These are phyloP conservation scores for Fusarium sarcochroum DNA, from an alignment of 2,329 filamentous ascomycete species.

Conservation along the genomic window DNA sequence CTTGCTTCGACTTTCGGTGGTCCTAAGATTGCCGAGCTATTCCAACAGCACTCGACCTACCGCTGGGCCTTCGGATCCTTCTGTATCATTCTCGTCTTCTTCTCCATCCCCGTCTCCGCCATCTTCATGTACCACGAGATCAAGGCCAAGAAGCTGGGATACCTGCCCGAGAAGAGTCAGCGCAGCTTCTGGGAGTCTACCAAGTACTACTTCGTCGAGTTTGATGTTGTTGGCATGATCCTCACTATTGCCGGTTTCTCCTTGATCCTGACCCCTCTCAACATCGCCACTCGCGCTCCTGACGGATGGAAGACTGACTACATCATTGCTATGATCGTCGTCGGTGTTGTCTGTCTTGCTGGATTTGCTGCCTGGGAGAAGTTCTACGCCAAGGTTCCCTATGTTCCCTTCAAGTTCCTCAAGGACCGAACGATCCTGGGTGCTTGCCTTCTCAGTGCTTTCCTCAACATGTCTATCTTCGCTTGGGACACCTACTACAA, in stretches of 20 bases:
- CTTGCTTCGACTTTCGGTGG: slow-evolving; percentile 62
- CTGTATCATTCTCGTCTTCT: slow-evolving; percentile 72
- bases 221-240: slow-evolving; percentile 64
- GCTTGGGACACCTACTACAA: slow-evolving; percentile 63
- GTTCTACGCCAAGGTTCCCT: slow-evolving; percentile 61
- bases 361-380: slow-evolving; percentile 70
- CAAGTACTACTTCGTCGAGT: slow-evolving; percentile 44
- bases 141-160: slow-evolving; percentile 67
- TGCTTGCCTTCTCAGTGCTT: slow-evolving; percentile 57
- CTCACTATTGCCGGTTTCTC: slow-evolving; percentile 66
- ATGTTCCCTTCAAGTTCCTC: slow-evolving; percentile 65
- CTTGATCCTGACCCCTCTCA: slow-evolving; percentile 73
- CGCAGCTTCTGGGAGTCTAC: slow-evolving; percentile 62
- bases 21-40: slow-evolving; percentile 43
- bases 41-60: slow-evolving; percentile 43
- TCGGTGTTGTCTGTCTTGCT: slow-evolving; percentile 66
- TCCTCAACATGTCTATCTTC: slow-evolving; percentile 57
- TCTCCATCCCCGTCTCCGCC: slow-evolving; percentile 70
- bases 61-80: slow-evolving; percentile 69
- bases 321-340: slow-evolving; percentile 68
- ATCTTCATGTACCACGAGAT: slow-evolving; percentile 68
- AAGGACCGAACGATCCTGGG: slow-evolving; percentile 64
- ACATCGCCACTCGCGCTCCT: slow-evolving; percentile 58
- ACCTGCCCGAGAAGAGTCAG: slow-evolving; percentile 56
- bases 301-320: slow-evolving; percentile 63